phyloP scores from a whole-genome alignment of 2,329 filamentous ascomycete species.

The Cercospora sp. region DNA sequence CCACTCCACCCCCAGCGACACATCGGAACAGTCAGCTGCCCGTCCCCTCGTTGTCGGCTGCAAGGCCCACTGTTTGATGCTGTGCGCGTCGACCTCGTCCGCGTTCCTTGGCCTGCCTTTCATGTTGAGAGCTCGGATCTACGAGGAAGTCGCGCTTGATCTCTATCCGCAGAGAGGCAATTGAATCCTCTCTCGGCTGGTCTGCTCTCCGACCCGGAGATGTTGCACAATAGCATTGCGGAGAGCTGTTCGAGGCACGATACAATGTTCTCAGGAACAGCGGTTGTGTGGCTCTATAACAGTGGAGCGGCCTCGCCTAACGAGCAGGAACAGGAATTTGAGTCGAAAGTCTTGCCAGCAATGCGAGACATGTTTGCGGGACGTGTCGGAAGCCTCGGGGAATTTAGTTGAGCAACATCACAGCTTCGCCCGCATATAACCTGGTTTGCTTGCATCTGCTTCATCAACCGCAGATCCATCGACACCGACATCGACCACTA shows the following conservation, averaged over 20 bases:
- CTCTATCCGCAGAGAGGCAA: no score
- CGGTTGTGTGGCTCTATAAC: neutral
- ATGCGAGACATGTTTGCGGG: neutral
- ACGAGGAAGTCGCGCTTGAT: no score
- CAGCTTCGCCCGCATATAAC: constrained; percentile 27
- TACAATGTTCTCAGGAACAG: neutral
- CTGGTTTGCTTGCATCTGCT: constrained; percentile 19
- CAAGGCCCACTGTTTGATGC: no score
- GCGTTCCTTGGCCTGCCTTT: no score
- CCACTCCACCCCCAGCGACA: no score
- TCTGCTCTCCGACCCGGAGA: neutral
- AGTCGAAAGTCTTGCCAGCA: neutral
- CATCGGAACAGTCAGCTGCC: no score
- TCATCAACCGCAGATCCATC: constrained; percentile 23
- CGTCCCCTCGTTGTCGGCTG: no score
- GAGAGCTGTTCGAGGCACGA: neutral
- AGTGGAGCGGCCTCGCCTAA: neutral
- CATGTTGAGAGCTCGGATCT: no score
- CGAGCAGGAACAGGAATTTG: neutral
- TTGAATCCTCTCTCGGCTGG: no score
- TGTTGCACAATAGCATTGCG: neutral
- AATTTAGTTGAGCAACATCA: neutral
- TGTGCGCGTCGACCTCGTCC: no score
- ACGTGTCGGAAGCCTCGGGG: neutral
- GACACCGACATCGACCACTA: constrained; percentile 29